Conservation (phyloP, 805 yeast genomes). For the Yamadazyma phyllophila region DNA sequence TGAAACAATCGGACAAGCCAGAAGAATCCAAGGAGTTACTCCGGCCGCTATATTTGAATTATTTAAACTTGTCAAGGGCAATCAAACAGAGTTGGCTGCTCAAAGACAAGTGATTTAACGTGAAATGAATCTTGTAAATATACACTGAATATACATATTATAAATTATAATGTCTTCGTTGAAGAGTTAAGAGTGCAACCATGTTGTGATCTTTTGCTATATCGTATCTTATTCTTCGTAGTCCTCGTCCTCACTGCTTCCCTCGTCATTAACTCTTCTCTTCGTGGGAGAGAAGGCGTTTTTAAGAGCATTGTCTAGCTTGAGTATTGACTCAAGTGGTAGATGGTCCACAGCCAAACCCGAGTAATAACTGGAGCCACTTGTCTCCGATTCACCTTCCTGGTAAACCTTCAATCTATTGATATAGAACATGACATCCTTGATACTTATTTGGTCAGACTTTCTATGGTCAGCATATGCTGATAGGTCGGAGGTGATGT, state of each 20-base stretch:
- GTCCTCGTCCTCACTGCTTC: too few species aligned
- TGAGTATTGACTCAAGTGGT: conserved; percentile 35
- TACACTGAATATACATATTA: conserved; percentile 10
- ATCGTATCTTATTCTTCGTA: too few species aligned
- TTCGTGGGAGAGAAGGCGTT: neutral
- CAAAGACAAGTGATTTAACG: conserved; percentile 17
- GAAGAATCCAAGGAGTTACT: conserved; percentile 91
- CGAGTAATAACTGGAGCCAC: conserved; percentile 23
- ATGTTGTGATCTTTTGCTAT: too few species aligned
- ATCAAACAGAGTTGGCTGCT: conserved; percentile 21
- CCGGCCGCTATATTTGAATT: conserved; percentile 89
- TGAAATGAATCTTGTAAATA: conserved; percentile 17
- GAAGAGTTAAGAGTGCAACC: too few species aligned
- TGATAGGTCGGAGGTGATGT: conserved; percentile 30
- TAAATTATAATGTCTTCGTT: neutral
- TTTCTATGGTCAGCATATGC: conserved; percentile 36
- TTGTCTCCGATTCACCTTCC: conserved; percentile 10
- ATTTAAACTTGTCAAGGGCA: conserved; percentile 49
- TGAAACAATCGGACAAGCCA: conserved; percentile 89
- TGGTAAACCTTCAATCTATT: conserved; percentile 27
- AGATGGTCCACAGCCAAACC: conserved; percentile 32
- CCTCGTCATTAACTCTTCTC: neutral
- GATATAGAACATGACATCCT: conserved; percentile 35
- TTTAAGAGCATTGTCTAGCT: conserved; percentile 30
- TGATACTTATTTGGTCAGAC: conserved; percentile 23